These are phyloP conservation scores for Byssothecium circinans DNA, from an alignment of 2,329 filamentous ascomycete species.

Conservation along the genomic window DNA sequence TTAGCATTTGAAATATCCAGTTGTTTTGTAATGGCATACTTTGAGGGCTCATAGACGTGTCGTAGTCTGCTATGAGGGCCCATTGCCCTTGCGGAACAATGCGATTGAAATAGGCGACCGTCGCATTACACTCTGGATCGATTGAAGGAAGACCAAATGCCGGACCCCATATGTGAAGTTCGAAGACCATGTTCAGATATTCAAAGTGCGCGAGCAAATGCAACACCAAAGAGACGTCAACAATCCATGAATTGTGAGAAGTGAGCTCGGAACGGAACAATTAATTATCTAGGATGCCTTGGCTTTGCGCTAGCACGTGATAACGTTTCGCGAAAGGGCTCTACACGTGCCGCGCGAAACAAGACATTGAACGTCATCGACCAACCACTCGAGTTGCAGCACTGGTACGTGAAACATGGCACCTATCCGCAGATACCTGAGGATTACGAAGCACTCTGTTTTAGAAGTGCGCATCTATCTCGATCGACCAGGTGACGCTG, in stretches of 20 bases:
- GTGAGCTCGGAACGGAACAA: not conserved
- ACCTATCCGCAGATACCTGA: conserved; percentile 83
- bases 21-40: conserved; percentile 32
- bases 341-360: not conserved
- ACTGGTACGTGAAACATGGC: conserved; percentile 61
- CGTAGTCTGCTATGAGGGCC: conserved; percentile 49
- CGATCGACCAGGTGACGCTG: conserved; percentile 80
- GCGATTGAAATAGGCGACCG: conserved; percentile 73
- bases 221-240: not conserved
- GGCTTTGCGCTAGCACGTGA: conserved; percentile 8
- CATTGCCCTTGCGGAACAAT: conserved; percentile 58
- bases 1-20: conserved; percentile 1
- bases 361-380: conserved; percentile 1
- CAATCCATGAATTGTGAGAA: not conserved
- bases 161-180: conserved; percentile 88
- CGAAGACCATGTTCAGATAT: conserved; percentile 55
- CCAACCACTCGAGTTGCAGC: not conserved
- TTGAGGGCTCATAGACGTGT: conserved; percentile 70
- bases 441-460: conserved; percentile 90
- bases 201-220: not conserved
- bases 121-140: conserved; percentile 85
- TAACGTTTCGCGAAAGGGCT: not conserved
- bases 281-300: not conserved
- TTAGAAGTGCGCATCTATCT: conserved; percentile 97
- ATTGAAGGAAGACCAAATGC: conserved; percentile 88